Evolutionary conservation across 2,329 filamentous ascomycete species (phyloP).

Genomic region (Sclerotinia subarctica): DNA sequence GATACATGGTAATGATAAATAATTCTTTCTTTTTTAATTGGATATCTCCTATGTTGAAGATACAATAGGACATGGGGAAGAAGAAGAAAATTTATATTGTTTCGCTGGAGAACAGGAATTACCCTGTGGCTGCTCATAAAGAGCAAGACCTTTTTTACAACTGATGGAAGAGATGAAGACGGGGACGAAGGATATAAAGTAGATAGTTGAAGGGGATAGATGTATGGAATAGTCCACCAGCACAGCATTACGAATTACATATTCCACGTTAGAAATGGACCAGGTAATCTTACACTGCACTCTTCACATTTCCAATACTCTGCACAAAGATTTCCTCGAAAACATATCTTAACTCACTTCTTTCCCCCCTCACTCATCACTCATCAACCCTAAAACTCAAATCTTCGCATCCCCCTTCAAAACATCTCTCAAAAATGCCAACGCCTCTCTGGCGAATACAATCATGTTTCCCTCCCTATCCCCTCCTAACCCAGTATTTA

Average conservation of each 20-base stretch:
- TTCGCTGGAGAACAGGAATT: no score
- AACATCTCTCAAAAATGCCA: slow-evolving; percentile 55
- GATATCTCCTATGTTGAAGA: not conserved
- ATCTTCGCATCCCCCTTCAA: slow-evolving; percentile 42
- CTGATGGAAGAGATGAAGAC: not conserved
- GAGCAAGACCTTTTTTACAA: no score
- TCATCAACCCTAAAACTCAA: slow-evolving; percentile 18
- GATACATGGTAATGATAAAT: not conserved
- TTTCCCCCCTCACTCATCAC: no score
- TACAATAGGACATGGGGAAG: not conserved
- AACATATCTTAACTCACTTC: fast-evolving
- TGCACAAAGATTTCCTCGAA: not conserved
- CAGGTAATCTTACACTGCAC: not conserved
- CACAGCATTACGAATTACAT: no score
- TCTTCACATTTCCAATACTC: not conserved
- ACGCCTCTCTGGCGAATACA: slow-evolving; percentile 55
- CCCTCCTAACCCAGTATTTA: slow-evolving; percentile 51
- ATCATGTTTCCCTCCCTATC: slow-evolving; percentile 62
- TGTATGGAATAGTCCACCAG: not conserved
- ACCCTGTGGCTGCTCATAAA: no score
- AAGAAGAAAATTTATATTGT: no score
- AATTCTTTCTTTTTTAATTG: not conserved
- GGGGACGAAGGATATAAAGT: fast-evolving
- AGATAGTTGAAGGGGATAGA: no score
- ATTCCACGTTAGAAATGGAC: not conserved